Conservation (phyloP, 345 rosid genomes). For the Gossypium australe region DNA sequence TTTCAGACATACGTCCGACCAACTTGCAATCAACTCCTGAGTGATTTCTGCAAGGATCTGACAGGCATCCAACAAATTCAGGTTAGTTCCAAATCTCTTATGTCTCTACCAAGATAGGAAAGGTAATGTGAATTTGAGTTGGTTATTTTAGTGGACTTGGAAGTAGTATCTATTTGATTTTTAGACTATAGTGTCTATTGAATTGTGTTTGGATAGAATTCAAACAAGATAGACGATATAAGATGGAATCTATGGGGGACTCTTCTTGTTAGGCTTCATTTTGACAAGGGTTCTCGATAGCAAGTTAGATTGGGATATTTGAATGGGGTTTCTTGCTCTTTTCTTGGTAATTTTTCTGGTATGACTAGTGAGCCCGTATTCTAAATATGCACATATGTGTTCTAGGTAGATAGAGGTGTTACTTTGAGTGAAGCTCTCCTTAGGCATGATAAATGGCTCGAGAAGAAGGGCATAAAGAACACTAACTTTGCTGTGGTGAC, state of each 20-base stretch:
- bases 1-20: conserved; percentile 52
- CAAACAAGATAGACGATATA: neutral
- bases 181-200: neutral
- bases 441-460: conserved; percentile 56
- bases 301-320: neutral
- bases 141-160: neutral
- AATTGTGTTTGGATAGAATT: neutral
- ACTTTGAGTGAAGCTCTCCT: conserved; percentile 39
- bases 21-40: conserved; percentile 38
- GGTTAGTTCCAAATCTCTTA: conserved; percentile 22
- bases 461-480: conserved; percentile 43
- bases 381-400: neutral
- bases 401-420: conserved; percentile 47
- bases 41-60: conserved; percentile 49
- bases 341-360: neutral
- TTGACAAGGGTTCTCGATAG: neutral
- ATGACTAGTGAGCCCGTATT: neutral
- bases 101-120: neutral
- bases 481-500: conserved; percentile 52
- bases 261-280: neutral
- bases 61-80: conserved; percentile 49
- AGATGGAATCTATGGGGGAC: neutral
- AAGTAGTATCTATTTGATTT: too few species aligned
- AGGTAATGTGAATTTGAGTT: neutral
- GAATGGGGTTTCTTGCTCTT: neutral